Conservation (phyloP, 2,329 filamentous ascomycete genomes). For the Pseudogymnoascus sp. region DNA sequence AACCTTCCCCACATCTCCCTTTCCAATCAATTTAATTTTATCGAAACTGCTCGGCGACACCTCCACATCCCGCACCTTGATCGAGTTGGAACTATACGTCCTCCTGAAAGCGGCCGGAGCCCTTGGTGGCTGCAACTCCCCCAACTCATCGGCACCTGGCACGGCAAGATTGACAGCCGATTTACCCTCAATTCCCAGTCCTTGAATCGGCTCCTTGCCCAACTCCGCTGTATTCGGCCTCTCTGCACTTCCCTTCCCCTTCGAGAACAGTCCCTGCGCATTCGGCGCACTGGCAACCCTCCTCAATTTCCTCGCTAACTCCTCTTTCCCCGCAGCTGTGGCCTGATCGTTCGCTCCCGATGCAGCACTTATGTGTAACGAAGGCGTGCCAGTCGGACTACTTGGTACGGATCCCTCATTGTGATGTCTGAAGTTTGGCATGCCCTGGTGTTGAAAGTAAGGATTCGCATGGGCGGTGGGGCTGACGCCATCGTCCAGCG, state of each 20-base stretch:
- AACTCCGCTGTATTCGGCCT: constrained; percentile 79
- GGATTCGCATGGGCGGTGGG: constrained; percentile 93
- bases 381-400: constrained; percentile 67
- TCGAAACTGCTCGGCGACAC: constrained; percentile 93
- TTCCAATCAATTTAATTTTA: constrained; percentile 99
- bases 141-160: constrained; percentile 41
- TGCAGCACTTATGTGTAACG: constrained; percentile 62
- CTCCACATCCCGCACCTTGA: constrained; percentile 96
- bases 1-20: constrained; percentile 97
- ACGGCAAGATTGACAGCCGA: constrained; percentile 33
- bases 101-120: constrained; percentile 72
- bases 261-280: constrained; percentile 79
- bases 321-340: constrained; percentile 76
- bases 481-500: constrained; percentile 78
- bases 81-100: constrained; percentile 98
- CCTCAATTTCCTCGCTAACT: constrained; percentile 83
- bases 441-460: constrained; percentile 94
- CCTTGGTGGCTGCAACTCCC: constrained; percentile 56
- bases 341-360: constrained; percentile 56
- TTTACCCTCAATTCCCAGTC: constrained; percentile 40
- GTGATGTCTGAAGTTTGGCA: constrained; percentile 85
- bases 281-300: constrained; percentile 95
- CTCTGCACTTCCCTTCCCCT: constrained; percentile 48
- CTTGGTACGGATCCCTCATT: constrained; percentile 89
- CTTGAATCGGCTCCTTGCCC: constrained; percentile 67